Evolutionary conservation across 2,329 filamentous ascomycete genomes (phyloP).

Genomic region (Penicillium hordei): DNA sequence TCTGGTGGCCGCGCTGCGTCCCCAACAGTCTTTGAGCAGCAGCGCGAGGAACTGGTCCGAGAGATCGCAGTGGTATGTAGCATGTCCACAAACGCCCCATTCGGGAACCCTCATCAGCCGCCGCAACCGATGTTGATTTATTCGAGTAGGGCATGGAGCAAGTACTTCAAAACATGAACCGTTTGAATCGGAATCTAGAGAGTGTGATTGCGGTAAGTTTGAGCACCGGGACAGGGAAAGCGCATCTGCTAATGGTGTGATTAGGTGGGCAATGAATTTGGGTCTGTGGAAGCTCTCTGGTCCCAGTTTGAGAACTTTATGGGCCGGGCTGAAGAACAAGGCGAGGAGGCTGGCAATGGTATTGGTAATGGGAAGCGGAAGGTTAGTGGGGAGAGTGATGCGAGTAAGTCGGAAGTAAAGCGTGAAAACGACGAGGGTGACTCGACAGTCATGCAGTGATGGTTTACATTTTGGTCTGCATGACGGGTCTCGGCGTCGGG

Average conservation of each 20-base stretch:
- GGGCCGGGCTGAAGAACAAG: conserved; percentile 62
- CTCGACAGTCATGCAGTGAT: conserved; percentile 14
- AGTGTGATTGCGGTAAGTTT: conserved; percentile 76
- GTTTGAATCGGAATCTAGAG: conserved; percentile 87
- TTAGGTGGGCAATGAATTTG: conserved; percentile 91
- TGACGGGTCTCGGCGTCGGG: conserved; percentile 6
- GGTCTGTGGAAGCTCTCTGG: conserved; percentile 95
- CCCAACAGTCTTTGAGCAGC: conserved; percentile 44
- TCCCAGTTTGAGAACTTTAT: conserved; percentile 96
- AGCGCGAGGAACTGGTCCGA: conserved; percentile 43
- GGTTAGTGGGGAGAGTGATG: conserved; percentile 26
- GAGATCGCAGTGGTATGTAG: conserved; percentile 47
- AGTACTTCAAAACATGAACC: conserved; percentile 93
- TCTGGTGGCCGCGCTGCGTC: conserved; percentile 19
- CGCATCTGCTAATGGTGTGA: neutral
- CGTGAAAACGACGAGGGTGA: conserved; percentile 17
- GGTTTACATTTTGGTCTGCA: neutral
- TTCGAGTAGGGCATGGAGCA: conserved; percentile 69
- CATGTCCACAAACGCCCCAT: conserved; percentile 22
- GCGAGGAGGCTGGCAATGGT: conserved; percentile 31
- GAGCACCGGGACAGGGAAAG: no score
- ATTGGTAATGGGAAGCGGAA: conserved; percentile 31
- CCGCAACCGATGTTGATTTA: neutral
- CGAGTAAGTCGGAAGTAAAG: conserved; percentile 19
- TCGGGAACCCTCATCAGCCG: neutral